Base-by-base conservation (phyloP, 768 basidiomycete species). In the Hortiboletus flavorubellus region DNA sequence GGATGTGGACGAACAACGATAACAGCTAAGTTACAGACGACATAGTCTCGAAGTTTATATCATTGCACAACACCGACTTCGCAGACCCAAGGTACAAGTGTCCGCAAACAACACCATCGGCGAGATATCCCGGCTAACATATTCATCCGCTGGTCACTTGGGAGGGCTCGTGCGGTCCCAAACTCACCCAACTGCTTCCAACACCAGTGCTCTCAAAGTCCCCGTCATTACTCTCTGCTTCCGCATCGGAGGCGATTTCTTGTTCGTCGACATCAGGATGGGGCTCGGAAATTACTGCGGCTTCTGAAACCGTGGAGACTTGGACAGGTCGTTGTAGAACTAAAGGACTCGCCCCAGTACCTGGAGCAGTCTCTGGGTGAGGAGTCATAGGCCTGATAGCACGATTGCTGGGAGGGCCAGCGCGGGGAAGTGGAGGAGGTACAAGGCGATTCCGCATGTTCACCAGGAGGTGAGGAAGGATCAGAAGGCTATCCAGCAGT, bases 121-220 rank as follows among this genome's bases (percentile, higher is more conserved):
- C 16, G 21, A 47, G 43, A 59, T 18, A 10, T 26, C 39, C 18
- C 37, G 33, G 30, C 35, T 12, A 7, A 23, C 21, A 35, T 42
- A 41, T 46, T 16, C 18, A 33, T 35, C 46, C 47, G 14, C 29
- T 15, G 16, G 14, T 66, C 49, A 70, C 42, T 62, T 56, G 23
- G 23, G 66, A 48, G 18, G 62, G 45, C 49, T 55, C 63, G 38
- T 55, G 66, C 9, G 66, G 53, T 38, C 64, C 66, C 64, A 91
- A 71, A 66, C 82, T 89, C 49, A 92, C 73, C 89, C 89, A 92
- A 59, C 87, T 89, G 46, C 81, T 77, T 37, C 73, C 81, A 29
- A 81, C 81, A 31, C 75, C 76, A 5, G 76, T 72, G 12, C 61
- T 68, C 55, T 79, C 83, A 3, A 78, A 75, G 54, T 81, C 82